phyloP scores from a whole-genome alignment of 2,329 filamentous ascomycete genomes.

The Colletotrichum agaves region DNA sequence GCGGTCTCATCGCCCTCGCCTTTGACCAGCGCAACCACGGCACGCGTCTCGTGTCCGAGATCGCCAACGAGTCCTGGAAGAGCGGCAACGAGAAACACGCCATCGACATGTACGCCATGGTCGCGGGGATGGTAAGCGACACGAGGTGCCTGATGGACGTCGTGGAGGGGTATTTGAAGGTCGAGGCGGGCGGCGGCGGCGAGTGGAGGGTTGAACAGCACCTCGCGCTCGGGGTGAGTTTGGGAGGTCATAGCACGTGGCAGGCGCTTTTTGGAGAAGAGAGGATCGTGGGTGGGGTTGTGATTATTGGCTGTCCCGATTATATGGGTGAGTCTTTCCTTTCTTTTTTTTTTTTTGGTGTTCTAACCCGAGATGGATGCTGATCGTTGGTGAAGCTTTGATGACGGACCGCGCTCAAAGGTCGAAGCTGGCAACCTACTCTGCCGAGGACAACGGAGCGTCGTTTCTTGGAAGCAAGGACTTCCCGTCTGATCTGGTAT shows the following conservation, averaged over 20 bases:
- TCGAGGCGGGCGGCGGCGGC: constrained; percentile 45
- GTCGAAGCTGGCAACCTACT: constrained; percentile 73
- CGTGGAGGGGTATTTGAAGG: constrained; percentile 79
- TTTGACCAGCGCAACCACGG: constrained; percentile 98
- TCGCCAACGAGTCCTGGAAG: constrained; percentile 82
- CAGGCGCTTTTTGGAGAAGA: constrained; percentile 82
- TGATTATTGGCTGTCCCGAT: constrained; percentile 91
- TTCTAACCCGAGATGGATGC: neutral
- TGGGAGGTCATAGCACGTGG: constrained; percentile 92
- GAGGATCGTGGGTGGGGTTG: constrained; percentile 79
- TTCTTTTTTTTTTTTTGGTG: neutral
- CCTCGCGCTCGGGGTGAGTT: constrained; percentile 81
- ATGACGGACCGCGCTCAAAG: constrained; percentile 82
- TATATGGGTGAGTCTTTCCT: constrained; percentile 68
- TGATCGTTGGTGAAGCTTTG: constrained; percentile 55
- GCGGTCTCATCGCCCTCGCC: constrained; percentile 80
- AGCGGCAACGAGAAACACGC: constrained; percentile 84
- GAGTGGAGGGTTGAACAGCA: constrained; percentile 66
- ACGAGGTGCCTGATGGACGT: constrained; percentile 80
- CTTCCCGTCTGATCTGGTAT: constrained; percentile 77
- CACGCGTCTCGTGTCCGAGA: constrained; percentile 70
- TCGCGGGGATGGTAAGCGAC: constrained; percentile 80
- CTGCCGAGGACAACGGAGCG: constrained; percentile 62
- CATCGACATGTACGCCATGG: constrained; percentile 88
- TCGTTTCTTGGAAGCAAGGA: constrained; percentile 80